Evolutionary conservation across 768 basidiomycete species (phyloP), one percentile per base, ranked within the genome.

Genomic region (Pseudohyphozyma bogoriensis): DNA sequence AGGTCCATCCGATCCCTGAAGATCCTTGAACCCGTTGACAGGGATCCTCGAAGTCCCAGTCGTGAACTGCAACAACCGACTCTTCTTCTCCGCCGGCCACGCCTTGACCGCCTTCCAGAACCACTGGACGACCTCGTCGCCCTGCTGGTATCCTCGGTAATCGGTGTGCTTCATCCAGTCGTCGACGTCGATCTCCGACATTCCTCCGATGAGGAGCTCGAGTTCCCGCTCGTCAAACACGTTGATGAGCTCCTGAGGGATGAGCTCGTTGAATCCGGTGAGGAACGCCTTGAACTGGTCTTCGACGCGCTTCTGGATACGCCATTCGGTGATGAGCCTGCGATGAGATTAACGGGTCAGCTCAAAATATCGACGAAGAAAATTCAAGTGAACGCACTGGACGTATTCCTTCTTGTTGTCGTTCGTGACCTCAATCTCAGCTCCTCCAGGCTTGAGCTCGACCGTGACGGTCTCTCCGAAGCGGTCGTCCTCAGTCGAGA

Each of bases 341-440:
- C 31, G 39, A 46, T n/a, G 33, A n/a, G 31, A 39, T 35, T 20
- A 24, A 4, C 26, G 7, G 26, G 32, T 39, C 11, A 28, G n/a
- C 28, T 12, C n/a, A 51, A 20, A 26, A 12, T 7, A 52, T 26
- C 18, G 11, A 42, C 7, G 3, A 13, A 28, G 9, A 46, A 46
- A 28, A n/a, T n/a, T n/a, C n/a, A n/a, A 18, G 20, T 16, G 42
- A 31, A 74, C 77, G 68, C 65, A 78, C 77, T 96, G 90, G 39
- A 97, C 89, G 68, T 97, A 99, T 67, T 97, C 95, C 75, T 89
- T 90, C 84, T 99, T 99, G 80, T 96, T 99, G 18, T 93, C 90
- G 74, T 99, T 80, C 0, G 92, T 97, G 24, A 99, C 95, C 0
- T 85, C 78, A 51, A 90, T 73, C 66, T 92, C 86, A 28, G 78